phyloP scores from a whole-genome alignment of 2,329 filamentous ascomycete genomes.

The Colletotrichum sp. region DNA sequence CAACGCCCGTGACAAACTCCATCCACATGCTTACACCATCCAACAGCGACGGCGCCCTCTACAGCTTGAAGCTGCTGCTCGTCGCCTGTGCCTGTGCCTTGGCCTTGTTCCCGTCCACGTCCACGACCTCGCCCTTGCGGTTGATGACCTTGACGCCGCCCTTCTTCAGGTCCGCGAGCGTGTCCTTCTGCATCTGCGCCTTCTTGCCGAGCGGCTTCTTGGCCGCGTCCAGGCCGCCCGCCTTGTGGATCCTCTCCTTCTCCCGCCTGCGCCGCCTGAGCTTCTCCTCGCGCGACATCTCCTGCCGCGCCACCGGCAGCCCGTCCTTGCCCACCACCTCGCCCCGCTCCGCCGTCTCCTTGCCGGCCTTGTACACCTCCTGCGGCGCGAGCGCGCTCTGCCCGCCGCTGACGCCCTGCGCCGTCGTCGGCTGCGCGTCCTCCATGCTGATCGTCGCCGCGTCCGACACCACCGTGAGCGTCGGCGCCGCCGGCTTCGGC shows the following conservation, averaged over 20 bases:
- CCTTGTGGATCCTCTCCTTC: constrained; percentile 84
- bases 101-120: constrained; percentile 82
- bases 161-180: constrained; percentile 76
- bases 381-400: constrained; percentile 87
- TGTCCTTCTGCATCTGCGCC: constrained; percentile 48
- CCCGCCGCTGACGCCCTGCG: constrained; percentile 72
- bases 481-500: constrained; percentile 82
- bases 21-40: background rate
- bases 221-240: constrained; percentile 47
- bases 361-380: constrained; percentile 87
- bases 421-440: constrained; percentile 87
- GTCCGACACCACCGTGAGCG: constrained; percentile 86
- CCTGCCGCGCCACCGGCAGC: constrained; percentile 78
- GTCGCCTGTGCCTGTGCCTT: constrained; percentile 55
- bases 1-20: constrained; percentile 12
- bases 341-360: constrained; percentile 65
- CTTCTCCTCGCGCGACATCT: constrained; percentile 90
- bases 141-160: constrained; percentile 92
- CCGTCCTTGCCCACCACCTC: constrained; percentile 83
- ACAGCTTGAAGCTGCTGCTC: constrained; percentile 69
- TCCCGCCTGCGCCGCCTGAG: constrained; percentile 75
- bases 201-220: constrained; percentile 63
- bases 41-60: constrained; percentile 22
- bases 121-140: constrained; percentile 83
- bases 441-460: constrained; percentile 94